Evolutionary conservation across 805 yeast species (phyloP).

Genomic region (Huiozyma sinensis): DNA sequence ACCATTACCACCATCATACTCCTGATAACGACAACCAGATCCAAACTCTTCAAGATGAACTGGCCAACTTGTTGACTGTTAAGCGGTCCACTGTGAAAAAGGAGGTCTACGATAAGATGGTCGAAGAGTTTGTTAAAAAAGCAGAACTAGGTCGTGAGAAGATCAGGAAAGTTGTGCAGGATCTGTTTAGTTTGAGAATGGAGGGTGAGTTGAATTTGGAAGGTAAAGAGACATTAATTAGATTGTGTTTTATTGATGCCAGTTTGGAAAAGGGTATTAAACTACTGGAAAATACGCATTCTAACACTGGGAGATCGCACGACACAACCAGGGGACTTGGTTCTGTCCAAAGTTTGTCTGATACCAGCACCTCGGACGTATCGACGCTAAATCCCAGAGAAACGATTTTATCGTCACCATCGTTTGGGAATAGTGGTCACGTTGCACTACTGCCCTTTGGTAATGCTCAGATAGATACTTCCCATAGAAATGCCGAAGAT

Average conservation of each 20-base stretch:
- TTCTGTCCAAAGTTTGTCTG: too few species aligned
- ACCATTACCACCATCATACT: background rate
- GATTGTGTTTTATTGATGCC: conserved; percentile 61
- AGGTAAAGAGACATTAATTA: conserved; percentile 69
- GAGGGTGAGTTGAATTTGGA: conserved; percentile 48
- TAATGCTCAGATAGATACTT: conserved; percentile 19
- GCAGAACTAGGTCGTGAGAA: conserved; percentile 30
- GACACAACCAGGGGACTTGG: background rate
- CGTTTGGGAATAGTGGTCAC: conserved; percentile 23
- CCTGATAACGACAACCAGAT: conserved; percentile 33
- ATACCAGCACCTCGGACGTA: conserved; percentile 2
- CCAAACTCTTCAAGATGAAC: conserved; percentile 46
- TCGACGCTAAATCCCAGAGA: conserved; percentile 1
- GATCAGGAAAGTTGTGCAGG: conserved; percentile 41
- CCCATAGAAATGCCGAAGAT: conserved; percentile 23
- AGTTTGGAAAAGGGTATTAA: conserved; percentile 48
- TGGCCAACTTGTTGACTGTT: conserved; percentile 33
- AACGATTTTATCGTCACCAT: conserved; percentile 15
- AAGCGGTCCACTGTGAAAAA: conserved; percentile 14
- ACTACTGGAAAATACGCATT: conserved; percentile 25
- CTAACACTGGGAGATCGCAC: background rate
- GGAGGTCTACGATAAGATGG: conserved; percentile 18
- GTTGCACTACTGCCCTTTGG: conserved; percentile 31
- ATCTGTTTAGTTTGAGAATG: conserved; percentile 47
- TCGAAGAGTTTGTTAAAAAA: conserved; percentile 29